A percentile compares a stretch with the other conserved stretches of the same genome.
Conservation (phyloP, 768 basidiomycete genomes). For the Phanerochaete carnosa region DNA sequence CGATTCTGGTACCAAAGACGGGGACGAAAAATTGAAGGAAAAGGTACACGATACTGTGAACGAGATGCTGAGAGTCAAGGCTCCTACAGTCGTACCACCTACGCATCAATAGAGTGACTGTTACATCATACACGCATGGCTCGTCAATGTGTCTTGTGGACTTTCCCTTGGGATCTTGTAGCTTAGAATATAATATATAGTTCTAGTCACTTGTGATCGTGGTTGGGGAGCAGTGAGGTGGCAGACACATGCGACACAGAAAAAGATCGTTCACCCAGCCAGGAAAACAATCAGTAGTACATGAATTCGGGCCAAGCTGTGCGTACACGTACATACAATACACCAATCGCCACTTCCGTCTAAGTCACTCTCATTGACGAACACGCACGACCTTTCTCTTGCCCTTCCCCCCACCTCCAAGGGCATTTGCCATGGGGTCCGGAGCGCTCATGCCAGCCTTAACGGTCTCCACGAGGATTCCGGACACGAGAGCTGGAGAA, state of each 20-base stretch:
- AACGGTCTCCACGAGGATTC: conserved; percentile 77
- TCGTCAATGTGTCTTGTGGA: background rate
- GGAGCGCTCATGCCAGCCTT: conserved; percentile 81
- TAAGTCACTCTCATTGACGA: conserved; percentile 38
- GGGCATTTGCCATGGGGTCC: conserved; percentile 40
- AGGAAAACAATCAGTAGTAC: background rate
- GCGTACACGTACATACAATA: background rate
- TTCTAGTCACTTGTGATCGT: too few species aligned
- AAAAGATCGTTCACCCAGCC: too few species aligned
- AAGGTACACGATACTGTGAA: background rate
- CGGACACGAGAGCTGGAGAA: conserved; percentile 73
- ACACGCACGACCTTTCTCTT: conserved; percentile 81
- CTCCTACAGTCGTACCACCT: background rate
- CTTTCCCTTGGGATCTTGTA: background rate
- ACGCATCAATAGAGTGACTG: background rate
- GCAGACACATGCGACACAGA: too few species aligned
- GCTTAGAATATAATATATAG: background rate
- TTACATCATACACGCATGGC: too few species aligned
- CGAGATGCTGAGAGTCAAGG: background rate
- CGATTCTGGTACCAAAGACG: background rate
- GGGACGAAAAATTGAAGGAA: background rate
- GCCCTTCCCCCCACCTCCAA: conserved; percentile 52
- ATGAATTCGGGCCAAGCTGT: background rate
- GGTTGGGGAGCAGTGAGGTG: too few species aligned
- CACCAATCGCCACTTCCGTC: background rate